phyloP scores from a whole-genome alignment of 371 early-diverging fungal genomes.

The Actinomortierella ambigua region DNA sequence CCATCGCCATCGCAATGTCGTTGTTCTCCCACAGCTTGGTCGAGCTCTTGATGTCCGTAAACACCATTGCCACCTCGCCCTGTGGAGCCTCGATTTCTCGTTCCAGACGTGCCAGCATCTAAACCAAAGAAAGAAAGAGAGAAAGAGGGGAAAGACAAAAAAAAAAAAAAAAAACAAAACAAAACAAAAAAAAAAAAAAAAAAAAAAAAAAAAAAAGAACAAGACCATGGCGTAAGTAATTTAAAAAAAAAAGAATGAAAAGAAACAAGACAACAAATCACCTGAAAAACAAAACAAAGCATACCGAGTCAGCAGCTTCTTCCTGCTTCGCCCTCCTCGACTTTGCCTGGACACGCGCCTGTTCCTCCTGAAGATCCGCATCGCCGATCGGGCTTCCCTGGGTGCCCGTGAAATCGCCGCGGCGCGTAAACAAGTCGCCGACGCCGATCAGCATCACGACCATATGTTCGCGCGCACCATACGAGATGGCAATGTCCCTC shows the following conservation, averaged over 20 bases:
- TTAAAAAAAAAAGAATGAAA: neutral
- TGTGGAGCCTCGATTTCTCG: conserved; percentile 87
- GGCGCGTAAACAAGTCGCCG: conserved; percentile 65
- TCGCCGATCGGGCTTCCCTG: conserved; percentile 1
- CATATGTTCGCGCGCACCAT: conserved; percentile 79
- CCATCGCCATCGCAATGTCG: conserved; percentile 86
- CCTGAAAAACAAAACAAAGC: conserved; percentile 10
- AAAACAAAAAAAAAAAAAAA: neutral
- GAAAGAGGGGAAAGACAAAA: neutral
- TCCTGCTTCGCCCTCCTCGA: conserved; percentile 56
- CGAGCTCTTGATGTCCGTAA: conserved; percentile 96
- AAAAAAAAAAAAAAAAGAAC: neutral
- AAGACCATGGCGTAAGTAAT: no score
- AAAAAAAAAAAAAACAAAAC: neutral
- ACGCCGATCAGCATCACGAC: conserved; percentile 89
- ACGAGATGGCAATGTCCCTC: conserved; percentile 87
- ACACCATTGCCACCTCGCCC: conserved; percentile 88
- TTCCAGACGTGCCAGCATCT: conserved; percentile 69
- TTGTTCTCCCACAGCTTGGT: conserved; percentile 93
- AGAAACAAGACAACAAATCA: neutral
- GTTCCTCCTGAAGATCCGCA: conserved; percentile 5
- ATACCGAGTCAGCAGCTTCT: conserved; percentile 60
- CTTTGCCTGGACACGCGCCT: conserved; percentile 26
- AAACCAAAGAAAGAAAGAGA: conserved; percentile 7
- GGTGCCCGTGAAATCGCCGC: neutral